These are phyloP conservation scores for Albophoma yamanashiensis DNA, from an alignment of 2,329 filamentous ascomycete species.

Conservation along the genomic window DNA sequence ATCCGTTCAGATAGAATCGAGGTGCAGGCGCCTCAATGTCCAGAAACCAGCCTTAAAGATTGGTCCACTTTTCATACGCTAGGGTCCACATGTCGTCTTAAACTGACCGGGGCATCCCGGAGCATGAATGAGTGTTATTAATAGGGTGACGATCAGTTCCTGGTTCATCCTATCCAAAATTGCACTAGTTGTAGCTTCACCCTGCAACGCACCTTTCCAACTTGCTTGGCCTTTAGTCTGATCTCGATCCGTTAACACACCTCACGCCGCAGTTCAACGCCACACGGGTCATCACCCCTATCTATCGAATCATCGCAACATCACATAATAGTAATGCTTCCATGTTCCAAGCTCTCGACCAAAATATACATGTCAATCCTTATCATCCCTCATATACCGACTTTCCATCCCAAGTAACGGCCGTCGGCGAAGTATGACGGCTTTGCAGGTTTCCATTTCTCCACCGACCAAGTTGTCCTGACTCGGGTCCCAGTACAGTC, in stretches of 20 bases:
- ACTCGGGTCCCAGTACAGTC: slow-evolving; percentile 29
- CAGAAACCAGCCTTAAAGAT: background rate
- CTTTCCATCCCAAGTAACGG: slow-evolving; percentile 35
- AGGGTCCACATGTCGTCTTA: background rate
- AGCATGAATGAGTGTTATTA: background rate
- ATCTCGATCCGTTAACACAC: too few species aligned
- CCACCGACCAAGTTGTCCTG: slow-evolving; percentile 10
- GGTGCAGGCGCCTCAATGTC: too few species aligned
- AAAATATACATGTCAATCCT: background rate
- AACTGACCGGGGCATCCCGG: background rate
- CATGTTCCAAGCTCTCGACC: too few species aligned
- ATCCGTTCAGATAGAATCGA: too few species aligned
- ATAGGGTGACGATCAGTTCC: background rate
- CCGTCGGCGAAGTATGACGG: slow-evolving; percentile 27
- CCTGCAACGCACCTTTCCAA: too few species aligned
- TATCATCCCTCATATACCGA: slow-evolving; percentile 28
- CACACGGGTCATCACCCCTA: background rate
- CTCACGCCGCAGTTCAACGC: too few species aligned
- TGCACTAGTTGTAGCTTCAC: too few species aligned
- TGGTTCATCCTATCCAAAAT: too few species aligned
- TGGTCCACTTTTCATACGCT: background rate
- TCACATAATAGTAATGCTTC: too few species aligned
- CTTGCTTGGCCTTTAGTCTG: too few species aligned
- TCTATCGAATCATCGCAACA: background rate
- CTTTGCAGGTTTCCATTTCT: slow-evolving; percentile 19